These are phyloP conservation scores for Durotheca rogersii DNA, from an alignment of 495 filamentous ascomycete genomes.

Conservation along the genomic window DNA sequence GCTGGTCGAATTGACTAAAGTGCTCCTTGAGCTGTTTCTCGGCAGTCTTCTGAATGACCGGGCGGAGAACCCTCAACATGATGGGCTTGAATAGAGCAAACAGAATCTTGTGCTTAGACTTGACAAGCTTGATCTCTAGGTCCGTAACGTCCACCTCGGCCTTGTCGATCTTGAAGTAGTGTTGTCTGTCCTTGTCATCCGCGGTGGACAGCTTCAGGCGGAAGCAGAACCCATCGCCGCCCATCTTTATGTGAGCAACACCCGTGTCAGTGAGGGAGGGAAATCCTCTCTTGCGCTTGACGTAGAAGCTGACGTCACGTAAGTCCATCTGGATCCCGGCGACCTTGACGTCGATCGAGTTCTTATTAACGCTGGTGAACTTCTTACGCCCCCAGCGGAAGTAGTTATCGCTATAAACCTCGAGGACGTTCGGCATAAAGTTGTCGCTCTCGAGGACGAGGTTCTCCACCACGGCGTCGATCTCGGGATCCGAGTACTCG, in stretches of 20 bases:
- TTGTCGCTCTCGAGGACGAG: constrained; percentile 95
- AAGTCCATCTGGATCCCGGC: constrained; percentile 89
- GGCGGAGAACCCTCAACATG: constrained; percentile 78
- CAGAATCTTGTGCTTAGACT: constrained; percentile 91
- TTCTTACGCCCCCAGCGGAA: constrained; percentile 92
- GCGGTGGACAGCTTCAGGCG: constrained; percentile 85
- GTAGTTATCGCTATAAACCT: constrained; percentile 91
- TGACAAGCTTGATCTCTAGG: constrained; percentile 84
- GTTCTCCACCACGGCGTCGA: constrained; percentile 92
- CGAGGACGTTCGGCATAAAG: constrained; percentile 91
- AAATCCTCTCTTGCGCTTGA: constrained; percentile 96
- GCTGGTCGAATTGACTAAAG: constrained; percentile 66
- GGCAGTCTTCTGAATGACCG: constrained; percentile 78
- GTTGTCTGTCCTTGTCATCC: constrained; percentile 69
- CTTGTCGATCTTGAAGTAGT: constrained; percentile 93
- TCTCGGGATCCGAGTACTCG: constrained; percentile 81
- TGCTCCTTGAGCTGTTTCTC: constrained; percentile 85
- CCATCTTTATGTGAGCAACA: constrained; percentile 86
- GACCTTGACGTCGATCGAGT: constrained; percentile 78
- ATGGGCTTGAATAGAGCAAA: constrained; percentile 88
- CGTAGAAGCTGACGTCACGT: constrained; percentile 88
- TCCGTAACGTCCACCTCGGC: constrained; percentile 81
- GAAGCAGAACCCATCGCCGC: constrained; percentile 86
- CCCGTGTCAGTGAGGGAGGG: constrained; percentile 86
- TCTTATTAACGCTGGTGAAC: constrained; percentile 68